These are phyloP conservation scores for Penicillium macrosclerotiorum DNA, from an alignment of 495 filamentous ascomycete genomes.

Conservation along the genomic window DNA sequence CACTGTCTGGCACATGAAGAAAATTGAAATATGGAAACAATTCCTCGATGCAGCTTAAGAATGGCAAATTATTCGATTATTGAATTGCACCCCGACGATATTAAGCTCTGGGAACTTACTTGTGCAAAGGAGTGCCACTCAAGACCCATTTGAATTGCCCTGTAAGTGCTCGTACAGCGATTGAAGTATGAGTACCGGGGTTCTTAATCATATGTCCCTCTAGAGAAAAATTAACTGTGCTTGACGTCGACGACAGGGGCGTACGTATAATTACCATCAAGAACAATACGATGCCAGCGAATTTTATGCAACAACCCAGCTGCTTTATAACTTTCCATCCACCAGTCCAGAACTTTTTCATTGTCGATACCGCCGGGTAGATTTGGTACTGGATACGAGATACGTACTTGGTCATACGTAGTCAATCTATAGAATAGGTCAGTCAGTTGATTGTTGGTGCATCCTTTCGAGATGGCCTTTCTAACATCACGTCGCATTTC, in stretches of 20 bases:
- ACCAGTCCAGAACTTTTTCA: conserved; percentile 34
- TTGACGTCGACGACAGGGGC: neutral
- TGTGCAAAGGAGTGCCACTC: conserved; percentile 61
- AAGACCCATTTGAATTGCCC: conserved; percentile 58
- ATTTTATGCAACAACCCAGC: conserved; percentile 47
- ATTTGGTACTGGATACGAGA: conserved; percentile 44
- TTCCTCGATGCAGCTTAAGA: conserved; percentile 35
- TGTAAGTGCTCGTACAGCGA: conserved; percentile 52
- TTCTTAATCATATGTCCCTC: conserved; percentile 64
- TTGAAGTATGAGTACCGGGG: conserved; percentile 38
- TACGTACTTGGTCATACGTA: conserved; percentile 53
- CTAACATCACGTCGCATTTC: conserved; percentile 27
- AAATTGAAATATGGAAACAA: conserved; percentile 64
- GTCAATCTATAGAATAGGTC: conserved; percentile 29
- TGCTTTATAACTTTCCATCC: conserved; percentile 31
- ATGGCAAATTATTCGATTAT: neutral
- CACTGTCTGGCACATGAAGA: conserved; percentile 45
- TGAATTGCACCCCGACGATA: too few species aligned
- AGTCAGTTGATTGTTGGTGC: neutral
- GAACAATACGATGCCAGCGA: conserved; percentile 53
- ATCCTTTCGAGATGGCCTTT: neutral
- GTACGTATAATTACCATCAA: conserved; percentile 47
- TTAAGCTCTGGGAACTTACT: conserved; percentile 32
- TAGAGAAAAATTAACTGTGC: neutral
- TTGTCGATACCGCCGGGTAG: conserved; percentile 22